Conservation (phyloP, 768 basidiomycete species). For the Suillus sp. region DNA sequence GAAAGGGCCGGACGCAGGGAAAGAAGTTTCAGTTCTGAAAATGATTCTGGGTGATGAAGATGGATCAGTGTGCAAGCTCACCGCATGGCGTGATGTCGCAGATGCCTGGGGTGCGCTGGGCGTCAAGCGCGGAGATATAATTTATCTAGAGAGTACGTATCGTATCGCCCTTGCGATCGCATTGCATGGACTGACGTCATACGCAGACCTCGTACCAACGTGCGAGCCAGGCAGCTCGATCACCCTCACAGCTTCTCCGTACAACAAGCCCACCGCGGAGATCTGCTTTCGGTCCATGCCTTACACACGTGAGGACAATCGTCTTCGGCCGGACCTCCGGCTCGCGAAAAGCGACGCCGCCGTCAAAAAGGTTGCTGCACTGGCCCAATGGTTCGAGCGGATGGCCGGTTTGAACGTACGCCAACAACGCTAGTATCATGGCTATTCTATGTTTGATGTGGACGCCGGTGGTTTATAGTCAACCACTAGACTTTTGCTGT, state of each 20-base stretch:
- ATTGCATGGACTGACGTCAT: background rate
- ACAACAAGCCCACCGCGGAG: conserved; percentile 58
- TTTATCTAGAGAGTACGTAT: conserved; percentile 66
- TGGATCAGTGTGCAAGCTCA: conserved; percentile 67
- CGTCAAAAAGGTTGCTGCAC: conserved; percentile 64
- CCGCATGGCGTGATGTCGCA: conserved; percentile 78
- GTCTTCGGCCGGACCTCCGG: conserved; percentile 70
- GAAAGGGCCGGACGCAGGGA: conserved; percentile 69
- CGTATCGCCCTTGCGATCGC: background rate
- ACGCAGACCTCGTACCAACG: conserved; percentile 53
- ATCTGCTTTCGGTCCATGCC: conserved; percentile 85
- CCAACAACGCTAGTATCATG: too few relatives aligned
- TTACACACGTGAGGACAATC: conserved; percentile 55
- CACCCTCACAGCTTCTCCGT: conserved; percentile 67
- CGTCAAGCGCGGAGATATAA: conserved; percentile 70
- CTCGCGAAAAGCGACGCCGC: conserved; percentile 68
- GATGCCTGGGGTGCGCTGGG: conserved; percentile 64
- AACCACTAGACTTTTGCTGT: background rate
- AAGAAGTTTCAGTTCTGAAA: conserved; percentile 66
- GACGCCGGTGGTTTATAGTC: background rate
- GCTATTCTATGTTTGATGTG: background rate
- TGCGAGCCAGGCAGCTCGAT: conserved; percentile 48
- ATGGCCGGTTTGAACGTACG: conserved; percentile 68
- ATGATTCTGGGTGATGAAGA: conserved; percentile 76
- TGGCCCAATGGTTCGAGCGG: conserved; percentile 73